A percentile compares a stretch with the other conserved stretches of the same genome.
phyloP scores from a whole-genome alignment of 768 basidiomycete genomes.

The Collybia sordida region DNA sequence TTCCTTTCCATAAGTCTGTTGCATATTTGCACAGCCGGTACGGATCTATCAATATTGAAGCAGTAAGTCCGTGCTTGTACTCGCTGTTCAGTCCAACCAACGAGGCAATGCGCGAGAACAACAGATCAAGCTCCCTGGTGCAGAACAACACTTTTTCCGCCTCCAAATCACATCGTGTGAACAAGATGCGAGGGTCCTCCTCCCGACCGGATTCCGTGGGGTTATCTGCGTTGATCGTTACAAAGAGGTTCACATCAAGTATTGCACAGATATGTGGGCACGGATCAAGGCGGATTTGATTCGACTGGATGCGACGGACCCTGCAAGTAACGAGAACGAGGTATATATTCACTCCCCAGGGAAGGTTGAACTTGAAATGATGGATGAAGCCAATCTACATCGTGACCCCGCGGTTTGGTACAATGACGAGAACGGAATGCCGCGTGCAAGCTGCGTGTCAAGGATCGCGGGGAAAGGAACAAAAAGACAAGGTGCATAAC shows the following conservation, averaged over 20 bases:
- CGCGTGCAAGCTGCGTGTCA: too few relatives aligned
- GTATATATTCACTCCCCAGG: conserved; percentile 12
- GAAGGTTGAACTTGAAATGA: conserved; percentile 7
- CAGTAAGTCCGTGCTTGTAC: conserved; percentile 8
- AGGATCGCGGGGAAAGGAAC: too few relatives aligned
- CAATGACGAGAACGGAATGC: not conserved
- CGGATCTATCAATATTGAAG: conserved; percentile 12
- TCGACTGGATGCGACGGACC: conserved; percentile 7
- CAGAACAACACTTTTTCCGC: conserved; percentile 10
- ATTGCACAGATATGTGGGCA: conserved; percentile 2
- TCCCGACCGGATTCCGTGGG: conserved; percentile 10
- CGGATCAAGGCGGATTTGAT: conserved; percentile 10
- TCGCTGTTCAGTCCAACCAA: not conserved
- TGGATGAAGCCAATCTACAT: conserved; percentile 2
- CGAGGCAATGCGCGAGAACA: not conserved
- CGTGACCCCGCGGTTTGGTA: not conserved
- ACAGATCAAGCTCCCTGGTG: conserved; percentile 12
- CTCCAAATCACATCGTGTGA: conserved; percentile 11
- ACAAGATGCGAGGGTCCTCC: conserved; percentile 6
- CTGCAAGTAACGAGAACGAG: conserved; percentile 8
- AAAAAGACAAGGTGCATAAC: too few relatives aligned
- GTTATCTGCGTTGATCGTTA: conserved; percentile 9
- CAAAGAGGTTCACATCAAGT: conserved; percentile 7
- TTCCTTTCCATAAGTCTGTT: conserved; percentile 9
- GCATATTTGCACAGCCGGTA: conserved; percentile 14